These are phyloP conservation scores for Gautieria morchelliformis DNA, from an alignment of 768 basidiomycete species.

Conservation along the genomic window DNA sequence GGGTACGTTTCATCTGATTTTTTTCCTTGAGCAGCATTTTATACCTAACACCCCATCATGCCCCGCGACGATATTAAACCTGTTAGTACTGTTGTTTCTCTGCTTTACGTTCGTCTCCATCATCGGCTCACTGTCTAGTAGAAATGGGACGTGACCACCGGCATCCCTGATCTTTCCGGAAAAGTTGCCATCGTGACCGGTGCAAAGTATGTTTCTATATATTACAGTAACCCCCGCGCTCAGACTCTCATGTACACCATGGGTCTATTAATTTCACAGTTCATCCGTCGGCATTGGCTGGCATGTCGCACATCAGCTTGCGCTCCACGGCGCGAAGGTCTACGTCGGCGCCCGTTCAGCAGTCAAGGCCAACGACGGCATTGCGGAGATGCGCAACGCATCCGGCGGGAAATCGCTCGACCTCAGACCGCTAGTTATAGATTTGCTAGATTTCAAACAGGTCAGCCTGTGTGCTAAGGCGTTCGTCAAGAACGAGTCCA, in stretches of 20 bases:
- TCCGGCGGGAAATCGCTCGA: conserved; percentile 36
- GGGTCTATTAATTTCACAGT: conserved; percentile 27
- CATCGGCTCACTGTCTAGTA: too few species aligned
- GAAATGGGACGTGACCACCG: conserved; percentile 8
- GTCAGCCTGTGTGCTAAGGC: conserved; percentile 40
- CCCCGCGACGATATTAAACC: too few species aligned
- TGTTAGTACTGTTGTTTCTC: too few species aligned
- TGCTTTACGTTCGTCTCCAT: too few species aligned
- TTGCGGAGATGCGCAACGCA: conserved; percentile 29
- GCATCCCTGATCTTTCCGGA: conserved; percentile 36
- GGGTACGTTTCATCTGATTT: too few species aligned
- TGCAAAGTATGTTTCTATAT: conserved; percentile 34
- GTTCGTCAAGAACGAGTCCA: conserved; percentile 38
- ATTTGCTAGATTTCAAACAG: conserved; percentile 38
- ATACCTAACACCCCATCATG: too few species aligned
- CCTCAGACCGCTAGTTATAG: conserved; percentile 40
- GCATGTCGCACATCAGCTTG: conserved; percentile 8
- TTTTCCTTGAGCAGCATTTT: too few species aligned
- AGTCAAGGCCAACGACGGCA: conserved; percentile 35
- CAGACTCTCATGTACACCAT: conserved; percentile 23
- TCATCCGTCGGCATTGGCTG: neutral
- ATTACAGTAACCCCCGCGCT: neutral
- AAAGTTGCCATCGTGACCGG: conserved; percentile 51
- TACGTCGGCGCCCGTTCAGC: conserved; percentile 47
- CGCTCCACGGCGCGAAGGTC: conserved; percentile 20